Evolutionary conservation across 2,329 filamentous ascomycete genomes (phyloP).

Genomic region (Fusarium cicatricum): DNA sequence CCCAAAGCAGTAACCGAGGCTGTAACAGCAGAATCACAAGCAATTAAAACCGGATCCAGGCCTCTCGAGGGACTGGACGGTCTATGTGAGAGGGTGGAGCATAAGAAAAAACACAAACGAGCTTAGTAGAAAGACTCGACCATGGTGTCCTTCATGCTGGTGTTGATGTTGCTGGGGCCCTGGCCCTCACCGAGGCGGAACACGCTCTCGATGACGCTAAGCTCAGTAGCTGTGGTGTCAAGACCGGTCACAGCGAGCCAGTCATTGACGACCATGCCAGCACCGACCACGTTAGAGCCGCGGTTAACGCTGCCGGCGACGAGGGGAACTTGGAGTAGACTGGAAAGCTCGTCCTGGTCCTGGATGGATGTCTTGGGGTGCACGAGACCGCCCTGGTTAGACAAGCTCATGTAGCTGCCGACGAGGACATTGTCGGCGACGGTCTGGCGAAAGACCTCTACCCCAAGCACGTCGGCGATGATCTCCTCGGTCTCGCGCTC

Average conservation of each 20-base stretch:
- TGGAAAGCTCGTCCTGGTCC: slow-evolving; percentile 96
- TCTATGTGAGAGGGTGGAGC: neutral
- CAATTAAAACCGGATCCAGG: slow-evolving; percentile 8
- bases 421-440: slow-evolving; percentile 97
- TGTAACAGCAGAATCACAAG: slow-evolving; percentile 21
- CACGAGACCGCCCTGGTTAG: slow-evolving; percentile 95
- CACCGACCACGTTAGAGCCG: slow-evolving; percentile 93
- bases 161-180: slow-evolving; percentile 80
- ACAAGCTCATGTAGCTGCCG: slow-evolving; percentile 94
- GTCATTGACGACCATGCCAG: slow-evolving; percentile 71
- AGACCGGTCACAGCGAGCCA: slow-evolving; percentile 95
- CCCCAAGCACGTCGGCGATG: slow-evolving; percentile 90
- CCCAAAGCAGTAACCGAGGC: slow-evolving; percentile 22
- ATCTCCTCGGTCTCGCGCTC: slow-evolving; percentile 99
- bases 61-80: neutral
- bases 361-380: slow-evolving; percentile 97
- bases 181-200: slow-evolving; percentile 92
- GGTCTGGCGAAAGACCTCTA: slow-evolving; percentile 92
- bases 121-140: slow-evolving; percentile 97
- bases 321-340: slow-evolving; percentile 91
- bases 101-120: slow-evolving; percentile 9
- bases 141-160: slow-evolving; percentile 94
- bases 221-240: slow-evolving; percentile 95
- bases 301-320: slow-evolving; percentile 95
- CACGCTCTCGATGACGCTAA: slow-evolving; percentile 95